Evolutionary conservation across 2,329 filamentous ascomycete species (phyloP), one percentile per base, ranked within the genome.

Genomic region (Periconia sp.): DNA sequence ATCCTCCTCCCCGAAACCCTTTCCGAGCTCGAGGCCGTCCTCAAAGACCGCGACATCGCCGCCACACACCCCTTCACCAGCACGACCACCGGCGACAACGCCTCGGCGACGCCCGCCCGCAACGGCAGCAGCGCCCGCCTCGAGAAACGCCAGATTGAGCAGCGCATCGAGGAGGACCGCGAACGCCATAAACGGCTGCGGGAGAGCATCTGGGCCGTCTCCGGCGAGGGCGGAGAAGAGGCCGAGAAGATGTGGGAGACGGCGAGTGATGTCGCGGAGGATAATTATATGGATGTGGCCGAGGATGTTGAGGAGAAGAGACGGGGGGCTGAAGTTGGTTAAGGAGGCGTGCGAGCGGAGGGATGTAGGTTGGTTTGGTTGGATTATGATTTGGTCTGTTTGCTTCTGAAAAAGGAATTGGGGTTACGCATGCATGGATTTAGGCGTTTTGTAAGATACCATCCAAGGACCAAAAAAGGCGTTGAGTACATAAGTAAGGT

Each of bases 161-260:
- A 97, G 77, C 82, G 94, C 41, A 96, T 99, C 58, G 95, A 99
- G 65, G 95, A 99, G 75, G 94, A 99, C 74, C 82, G 94, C 3
- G 94, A 99, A 74, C 81, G 94, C 42, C 95, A 99, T 74, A 99
- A 99, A 80, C 81, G 93, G 42, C 79, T 93, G 66, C 80, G 94
- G 19, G 94, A 99, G 76, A 92, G 87, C 64, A 95, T 96, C 58
- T 99, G 95, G 94, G 91, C 92, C 0, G 86, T 96, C 2, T 85
- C 85, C 30, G 81, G 83, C 9, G 82, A 84, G 31, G 77, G 81
- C 9, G 69, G 70, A n/a, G 58, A 61, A 48, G 93, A 97, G 75
- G 87, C 91, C 76, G 84, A 87, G 58, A 90, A 85, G 75, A 76
- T 95, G 60, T 95, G 90, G 88, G 91, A 94, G 41, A 91, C 96